These are phyloP conservation scores for Ophiostoma fasciatum DNA, from an alignment of 2,329 filamentous ascomycete genomes.

Conservation along the genomic window DNA sequence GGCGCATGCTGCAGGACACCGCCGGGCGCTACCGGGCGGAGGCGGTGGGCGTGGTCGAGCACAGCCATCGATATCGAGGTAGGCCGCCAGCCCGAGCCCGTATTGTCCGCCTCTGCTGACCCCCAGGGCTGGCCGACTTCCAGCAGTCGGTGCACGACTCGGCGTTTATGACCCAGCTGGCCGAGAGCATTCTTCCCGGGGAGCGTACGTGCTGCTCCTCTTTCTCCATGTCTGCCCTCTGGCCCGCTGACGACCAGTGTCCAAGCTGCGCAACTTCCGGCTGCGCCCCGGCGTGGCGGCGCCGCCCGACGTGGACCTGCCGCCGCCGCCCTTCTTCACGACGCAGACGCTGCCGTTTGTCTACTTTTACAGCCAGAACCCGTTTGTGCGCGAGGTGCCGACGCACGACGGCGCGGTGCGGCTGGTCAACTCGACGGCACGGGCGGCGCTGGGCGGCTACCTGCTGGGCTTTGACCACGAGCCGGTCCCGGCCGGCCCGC, in stretches of 20 bases:
- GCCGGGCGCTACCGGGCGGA: slow-evolving; percentile 50
- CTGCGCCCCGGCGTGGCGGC: slow-evolving; percentile 48
- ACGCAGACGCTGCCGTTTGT: slow-evolving; percentile 61
- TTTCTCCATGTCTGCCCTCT: slow-evolving; percentile 7
- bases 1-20: slow-evolving; percentile 57
- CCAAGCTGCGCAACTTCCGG: slow-evolving; percentile 45
- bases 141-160: slow-evolving; percentile 60
- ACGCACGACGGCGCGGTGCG: slow-evolving; percentile 36
- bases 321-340: slow-evolving; percentile 68
- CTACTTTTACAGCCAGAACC: slow-evolving; percentile 75
- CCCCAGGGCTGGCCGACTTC: slow-evolving; percentile 68
- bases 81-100: too few relatives aligned
- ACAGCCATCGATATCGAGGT: slow-evolving; percentile 78
- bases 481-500: slow-evolving; percentile 47
- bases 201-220: slow-evolving; percentile 35
- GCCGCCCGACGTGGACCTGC: slow-evolving; percentile 49
- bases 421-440: slow-evolving; percentile 43
- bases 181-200: slow-evolving; percentile 55
- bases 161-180: slow-evolving; percentile 55
- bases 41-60: slow-evolving; percentile 55
- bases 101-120: too few relatives aligned
- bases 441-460: slow-evolving; percentile 41
- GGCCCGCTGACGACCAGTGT: slow-evolving; percentile 22
- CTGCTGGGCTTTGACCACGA: slow-evolving; percentile 46
- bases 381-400: slow-evolving; percentile 50